Evolutionary conservation across 768 basidiomycete species (phyloP).

Genomic region (Mycena maculata): DNA sequence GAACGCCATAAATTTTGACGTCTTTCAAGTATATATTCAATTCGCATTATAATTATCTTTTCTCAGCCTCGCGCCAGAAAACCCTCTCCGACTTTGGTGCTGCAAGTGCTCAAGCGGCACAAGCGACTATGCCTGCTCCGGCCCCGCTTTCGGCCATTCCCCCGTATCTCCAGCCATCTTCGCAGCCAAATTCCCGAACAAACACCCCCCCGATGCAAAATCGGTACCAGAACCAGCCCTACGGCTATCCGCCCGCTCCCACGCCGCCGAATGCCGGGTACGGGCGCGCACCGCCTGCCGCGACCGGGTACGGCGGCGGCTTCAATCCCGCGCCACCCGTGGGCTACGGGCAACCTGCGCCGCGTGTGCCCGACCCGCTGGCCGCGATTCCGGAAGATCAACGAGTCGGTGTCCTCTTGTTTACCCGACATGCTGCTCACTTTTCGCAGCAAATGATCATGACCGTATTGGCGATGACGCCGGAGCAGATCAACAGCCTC

Average conservation of each 20-base stretch:
- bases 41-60: background rate
- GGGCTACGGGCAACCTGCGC: conserved; percentile 22
- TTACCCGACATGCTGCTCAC: conserved; percentile 26
- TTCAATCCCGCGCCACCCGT: conserved; percentile 18
- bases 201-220: conserved; percentile 35
- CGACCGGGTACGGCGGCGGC: conserved; percentile 39
- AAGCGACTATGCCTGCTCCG: conserved; percentile 44
- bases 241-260: conserved; percentile 40
- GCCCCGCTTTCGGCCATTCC: conserved; percentile 60
- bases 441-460: conserved; percentile 72
- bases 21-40: conserved; percentile 67
- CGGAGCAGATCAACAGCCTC: conserved; percentile 83
- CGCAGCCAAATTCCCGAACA: conserved; percentile 50
- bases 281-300: conserved; percentile 34
- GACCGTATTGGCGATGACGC: conserved; percentile 84
- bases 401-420: conserved; percentile 19
- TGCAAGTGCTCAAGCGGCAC: conserved; percentile 40
- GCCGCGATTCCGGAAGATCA: conserved; percentile 32
- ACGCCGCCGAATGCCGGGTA: conserved; percentile 13
- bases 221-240: conserved; percentile 33
- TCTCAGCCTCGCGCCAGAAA: conserved; percentile 55
- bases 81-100: conserved; percentile 67
- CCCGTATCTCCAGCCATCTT: conserved; percentile 53
- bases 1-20: conserved; percentile 78
- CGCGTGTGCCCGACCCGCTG: conserved; percentile 18